Percentiles rank a stretch among this genome's conserved stretches.
Evolutionary conservation across 1,284 basidiomycete species (phyloP).

Genomic region (Sporisorium exsertum): DNA sequence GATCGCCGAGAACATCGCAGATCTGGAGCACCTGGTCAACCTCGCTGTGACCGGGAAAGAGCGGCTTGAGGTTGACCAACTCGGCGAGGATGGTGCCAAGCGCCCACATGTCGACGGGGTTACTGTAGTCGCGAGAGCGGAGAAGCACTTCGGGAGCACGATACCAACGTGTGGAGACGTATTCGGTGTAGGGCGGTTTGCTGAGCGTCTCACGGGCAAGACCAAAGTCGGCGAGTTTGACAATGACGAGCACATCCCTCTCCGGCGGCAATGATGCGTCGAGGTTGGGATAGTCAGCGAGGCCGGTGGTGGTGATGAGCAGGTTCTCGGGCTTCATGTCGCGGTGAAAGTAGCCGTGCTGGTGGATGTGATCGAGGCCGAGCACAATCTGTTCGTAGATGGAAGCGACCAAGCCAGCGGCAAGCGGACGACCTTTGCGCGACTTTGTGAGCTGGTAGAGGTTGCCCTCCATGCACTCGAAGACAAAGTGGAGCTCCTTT

Average conservation of each 20-base stretch:
- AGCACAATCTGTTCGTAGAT: conserved; percentile 92
- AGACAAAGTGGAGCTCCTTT: conserved; percentile 98
- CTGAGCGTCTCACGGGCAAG: conserved; percentile 90
- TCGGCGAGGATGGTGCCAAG: conserved; percentile 98
- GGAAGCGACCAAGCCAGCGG: conserved; percentile 92
- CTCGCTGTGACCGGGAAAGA: conserved; percentile 97
- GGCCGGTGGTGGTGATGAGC: conserved; percentile 98
- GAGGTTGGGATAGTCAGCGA: conserved; percentile 84
- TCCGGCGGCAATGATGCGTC: conserved; percentile 71
- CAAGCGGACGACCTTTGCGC: conserved; percentile 90
- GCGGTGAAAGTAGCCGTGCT: conserved; percentile 94
- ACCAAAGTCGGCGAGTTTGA: conserved; percentile 99
- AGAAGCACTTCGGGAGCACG: conserved; percentile 96
- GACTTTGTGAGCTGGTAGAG: conserved; percentile 99
- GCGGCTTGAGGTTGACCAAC: conserved; percentile 90
- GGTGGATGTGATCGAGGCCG: conserved; percentile 92
- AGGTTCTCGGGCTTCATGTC: conserved; percentile 99
- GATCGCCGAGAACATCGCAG: conserved; percentile 92
- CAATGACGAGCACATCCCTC: conserved; percentile 93
- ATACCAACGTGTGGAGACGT: conserved; percentile 99
- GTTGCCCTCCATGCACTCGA: conserved; percentile 99
- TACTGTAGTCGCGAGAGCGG: conserved; percentile 89
- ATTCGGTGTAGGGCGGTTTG: conserved; percentile 95
- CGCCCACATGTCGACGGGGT: conserved; percentile 99
- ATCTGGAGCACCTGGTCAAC: conserved; percentile 92